Evolutionary conservation across 371 early-diverging fungal genomes (phyloP).

Genomic region (Mortierella sp.): DNA sequence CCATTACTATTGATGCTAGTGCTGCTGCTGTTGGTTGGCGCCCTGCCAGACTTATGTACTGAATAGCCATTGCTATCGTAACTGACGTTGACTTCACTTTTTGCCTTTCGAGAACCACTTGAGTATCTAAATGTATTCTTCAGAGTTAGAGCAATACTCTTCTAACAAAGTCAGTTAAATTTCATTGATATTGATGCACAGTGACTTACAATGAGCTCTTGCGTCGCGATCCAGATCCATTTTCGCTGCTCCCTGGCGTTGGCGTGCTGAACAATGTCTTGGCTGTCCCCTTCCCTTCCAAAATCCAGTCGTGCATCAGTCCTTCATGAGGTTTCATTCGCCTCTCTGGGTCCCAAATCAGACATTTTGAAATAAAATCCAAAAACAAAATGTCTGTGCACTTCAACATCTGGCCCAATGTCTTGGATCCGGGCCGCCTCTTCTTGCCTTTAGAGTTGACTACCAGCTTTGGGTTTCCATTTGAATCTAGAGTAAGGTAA

Average conservation of each 20-base stretch:
- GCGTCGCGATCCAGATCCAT: conserved; percentile 29
- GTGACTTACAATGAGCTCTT: conserved; percentile 35
- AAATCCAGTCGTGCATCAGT: conserved; percentile 83
- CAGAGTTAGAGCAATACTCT: too few species aligned
- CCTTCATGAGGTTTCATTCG: conserved; percentile 90
- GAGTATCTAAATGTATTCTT: background rate
- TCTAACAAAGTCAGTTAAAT: too few species aligned
- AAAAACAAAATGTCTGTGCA: conserved; percentile 82
- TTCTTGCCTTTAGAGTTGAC: conserved; percentile 90
- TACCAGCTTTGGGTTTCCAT: conserved; percentile 77
- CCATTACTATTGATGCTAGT: conserved; percentile 7
- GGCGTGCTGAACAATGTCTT: conserved; percentile 9
- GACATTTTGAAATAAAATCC: conserved; percentile 87
- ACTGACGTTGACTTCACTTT: conserved; percentile 4
- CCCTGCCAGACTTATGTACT: conserved; percentile 22
- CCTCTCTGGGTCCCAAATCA: conserved; percentile 92
- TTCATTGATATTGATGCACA: too few species aligned
- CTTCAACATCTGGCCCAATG: conserved; percentile 76
- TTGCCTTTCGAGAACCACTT: conserved; percentile 13
- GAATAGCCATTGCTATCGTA: background rate
- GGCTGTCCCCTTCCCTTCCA: conserved; percentile 40
- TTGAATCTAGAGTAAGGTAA: conserved; percentile 63
- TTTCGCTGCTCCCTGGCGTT: conserved; percentile 3
- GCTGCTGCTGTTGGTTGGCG: conserved; percentile 11
- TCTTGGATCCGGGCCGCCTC: conserved; percentile 82